Evolutionary conservation across 1,284 basidiomycete species (phyloP), one percentile per base, ranked within the genome.

Genomic region (Stygiomarasmius scandens): DNA sequence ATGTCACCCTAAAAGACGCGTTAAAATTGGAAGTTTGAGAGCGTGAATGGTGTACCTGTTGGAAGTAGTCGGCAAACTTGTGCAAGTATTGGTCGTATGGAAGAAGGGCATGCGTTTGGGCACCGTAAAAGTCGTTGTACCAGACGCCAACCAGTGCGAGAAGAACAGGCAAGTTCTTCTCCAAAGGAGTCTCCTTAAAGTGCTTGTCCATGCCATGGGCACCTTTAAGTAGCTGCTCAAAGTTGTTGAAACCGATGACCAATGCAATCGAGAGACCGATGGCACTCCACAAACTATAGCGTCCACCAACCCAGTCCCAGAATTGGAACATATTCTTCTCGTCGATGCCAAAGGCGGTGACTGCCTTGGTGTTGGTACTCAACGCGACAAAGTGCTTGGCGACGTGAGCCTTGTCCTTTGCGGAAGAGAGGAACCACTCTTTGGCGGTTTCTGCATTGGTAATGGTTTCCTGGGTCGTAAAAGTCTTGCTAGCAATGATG

Each of bases 11-110:
- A 25, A 16, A 45, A 38, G 51, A 41, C 41, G 38, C 34, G 54
- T 32, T 16, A 49, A 41, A 45, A 22, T 29, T 19, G 41, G 32
- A 14, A 41, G 16, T 23, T 34, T 27, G 52, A 29, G 23, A 25
- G 22, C 27, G 20, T 38, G 36, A 23, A 55, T 48, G 22, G 27
- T 24, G 24, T 27, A 78, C 84, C 75, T 99, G 96, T 76, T 99
- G 96, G 92, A 99, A 99, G 83, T 99, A 99, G 77, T 98, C 96
- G 56, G 96, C 96, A 70, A 99, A 99, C 76, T 97, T 97, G 85
- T 97, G 93, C 66, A 99, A 80, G 78, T 99, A 99, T 74, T 99
- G 96, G 76, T 99, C 97, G 71, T 99, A 99, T 3, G 96, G 96
- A 32, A 99, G 82, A 49, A 99, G 84, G 6, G 92, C 94, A 68